A percentile compares a stretch with the other conserved stretches of the same genome.
Conservation (phyloP, 2,329 filamentous ascomycete genomes). For the Venturiaceae sp. region DNA sequence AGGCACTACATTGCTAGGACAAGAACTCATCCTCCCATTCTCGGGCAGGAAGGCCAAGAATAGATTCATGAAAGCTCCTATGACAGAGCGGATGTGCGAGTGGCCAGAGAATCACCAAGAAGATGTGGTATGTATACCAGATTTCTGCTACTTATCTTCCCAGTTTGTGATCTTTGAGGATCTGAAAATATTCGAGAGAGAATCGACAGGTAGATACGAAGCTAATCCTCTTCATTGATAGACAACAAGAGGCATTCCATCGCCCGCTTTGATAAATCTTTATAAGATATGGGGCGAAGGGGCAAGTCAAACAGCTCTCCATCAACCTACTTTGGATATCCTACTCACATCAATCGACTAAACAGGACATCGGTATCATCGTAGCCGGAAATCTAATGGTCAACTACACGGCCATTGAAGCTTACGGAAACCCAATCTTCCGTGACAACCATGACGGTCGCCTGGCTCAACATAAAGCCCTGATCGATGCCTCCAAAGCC, state of each 20-base stretch:
- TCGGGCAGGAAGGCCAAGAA: slow-evolving; percentile 1
- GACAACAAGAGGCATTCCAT: slow-evolving; percentile 29
- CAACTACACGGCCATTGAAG: slow-evolving; percentile 49
- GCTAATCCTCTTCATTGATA: not conserved
- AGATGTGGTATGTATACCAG: slow-evolving; percentile 18
- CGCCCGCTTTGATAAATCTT: slow-evolving; percentile 34
- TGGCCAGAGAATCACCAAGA: slow-evolving; percentile 28
- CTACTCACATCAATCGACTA: not conserved
- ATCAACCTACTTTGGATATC: not conserved
- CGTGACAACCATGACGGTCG: slow-evolving; percentile 44
- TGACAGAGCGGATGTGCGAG: slow-evolving; percentile 56
- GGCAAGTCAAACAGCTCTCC: slow-evolving; percentile 10
- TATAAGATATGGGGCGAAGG: slow-evolving; percentile 49
- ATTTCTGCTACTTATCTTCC: slow-evolving; percentile 39
- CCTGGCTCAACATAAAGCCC: slow-evolving; percentile 48
- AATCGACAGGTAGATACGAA: slow-evolving; percentile 31
- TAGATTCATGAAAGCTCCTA: slow-evolving; percentile 29
- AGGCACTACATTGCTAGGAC: not conserved
- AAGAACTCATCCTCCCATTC: slow-evolving; percentile 3
- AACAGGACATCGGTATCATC: slow-evolving; percentile 38
- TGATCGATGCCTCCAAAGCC: slow-evolving; percentile 46
- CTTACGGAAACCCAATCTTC: slow-evolving; percentile 49
- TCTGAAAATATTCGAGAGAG: no score
- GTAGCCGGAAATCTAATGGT: slow-evolving; percentile 57
- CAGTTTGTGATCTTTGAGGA: no score